A percentile compares a stretch with the other conserved stretches of the same genome.
These are phyloP conservation scores for Naganishia antarctica DNA, from an alignment of 768 basidiomycete species.

Conservation along the genomic window DNA sequence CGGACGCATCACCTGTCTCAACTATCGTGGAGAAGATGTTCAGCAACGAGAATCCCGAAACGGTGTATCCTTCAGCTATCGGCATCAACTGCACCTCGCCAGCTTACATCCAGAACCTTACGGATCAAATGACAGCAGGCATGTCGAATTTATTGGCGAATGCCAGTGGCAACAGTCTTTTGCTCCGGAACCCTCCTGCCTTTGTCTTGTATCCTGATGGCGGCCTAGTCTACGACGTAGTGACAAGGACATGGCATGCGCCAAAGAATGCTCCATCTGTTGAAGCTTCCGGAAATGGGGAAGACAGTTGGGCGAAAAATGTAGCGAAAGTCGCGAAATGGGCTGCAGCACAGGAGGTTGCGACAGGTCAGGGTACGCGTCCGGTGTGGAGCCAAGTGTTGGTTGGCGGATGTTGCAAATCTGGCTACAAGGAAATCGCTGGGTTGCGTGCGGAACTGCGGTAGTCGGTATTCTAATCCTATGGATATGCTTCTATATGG, in stretches of 20 bases:
- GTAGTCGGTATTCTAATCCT: neutral
- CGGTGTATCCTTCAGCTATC: slow-evolving; percentile 41
- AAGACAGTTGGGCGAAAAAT: slow-evolving; percentile 35
- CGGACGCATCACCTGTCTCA: slow-evolving; percentile 43
- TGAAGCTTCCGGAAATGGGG: slow-evolving; percentile 23
- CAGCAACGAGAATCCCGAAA: neutral
- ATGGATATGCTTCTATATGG: neutral
- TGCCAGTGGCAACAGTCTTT: neutral
- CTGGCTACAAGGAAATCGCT: slow-evolving; percentile 57
- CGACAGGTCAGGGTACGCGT: slow-evolving; percentile 25
- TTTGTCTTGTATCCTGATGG: slow-evolving; percentile 71
- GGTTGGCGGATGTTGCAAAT: slow-evolving; percentile 68
- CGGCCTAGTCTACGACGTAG: slow-evolving; percentile 57
- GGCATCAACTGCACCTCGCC: slow-evolving; percentile 71
- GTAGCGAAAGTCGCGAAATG: slow-evolving; percentile 29
- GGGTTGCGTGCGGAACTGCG: slow-evolving; percentile 32
- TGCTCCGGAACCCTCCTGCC: slow-evolving; percentile 39
- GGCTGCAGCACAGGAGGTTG: slow-evolving; percentile 40
- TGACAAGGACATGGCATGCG: slow-evolving; percentile 53
- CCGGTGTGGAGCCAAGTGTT: slow-evolving; percentile 56
- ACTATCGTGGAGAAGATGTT: slow-evolving; percentile 51
- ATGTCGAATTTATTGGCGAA: slow-evolving; percentile 24
- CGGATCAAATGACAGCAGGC: slow-evolving; percentile 50
- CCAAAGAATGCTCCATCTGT: slow-evolving; percentile 21
- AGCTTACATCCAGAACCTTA: slow-evolving; percentile 52